A percentile compares a stretch with the other conserved stretches of the same genome.
phyloP scores from a whole-genome alignment of 768 basidiomycete genomes.

The Tulasnella sp. region DNA sequence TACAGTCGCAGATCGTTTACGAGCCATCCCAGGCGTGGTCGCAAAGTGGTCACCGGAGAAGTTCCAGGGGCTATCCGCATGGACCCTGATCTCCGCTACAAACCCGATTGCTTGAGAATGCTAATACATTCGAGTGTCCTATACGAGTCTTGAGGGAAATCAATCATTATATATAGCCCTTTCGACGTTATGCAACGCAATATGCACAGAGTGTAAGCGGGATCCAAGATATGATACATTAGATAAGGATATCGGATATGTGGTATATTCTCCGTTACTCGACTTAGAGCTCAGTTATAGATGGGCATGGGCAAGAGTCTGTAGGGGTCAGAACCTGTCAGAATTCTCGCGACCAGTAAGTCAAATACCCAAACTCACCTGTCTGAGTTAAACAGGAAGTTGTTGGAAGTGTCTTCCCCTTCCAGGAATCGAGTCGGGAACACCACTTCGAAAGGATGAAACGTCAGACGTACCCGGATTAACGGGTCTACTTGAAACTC shows the following conservation, averaged over 20 bases:
- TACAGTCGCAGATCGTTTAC: constrained; percentile 6
- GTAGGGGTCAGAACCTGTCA: constrained; percentile 14
- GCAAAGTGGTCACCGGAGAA: too few species aligned
- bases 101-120: too few species aligned
- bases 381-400: constrained; percentile 89
- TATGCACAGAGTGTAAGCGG: too few species aligned
- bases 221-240: too few species aligned
- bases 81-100: too few species aligned
- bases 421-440: constrained; percentile 83
- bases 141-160: too few species aligned
- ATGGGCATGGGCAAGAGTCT: constrained; percentile 67
- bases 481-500: constrained; percentile 23
- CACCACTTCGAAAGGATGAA: constrained; percentile 50
- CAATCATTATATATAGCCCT: too few species aligned
- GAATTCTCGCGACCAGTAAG: not conserved
- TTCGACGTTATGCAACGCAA: too few species aligned
- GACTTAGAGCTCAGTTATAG: constrained; percentile 40
- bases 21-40: constrained; percentile 2
- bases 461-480: not conserved
- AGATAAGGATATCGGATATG: too few species aligned
- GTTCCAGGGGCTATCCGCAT: too few species aligned
- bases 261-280: too few species aligned
- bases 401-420: constrained; percentile 83
- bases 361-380: constrained; percentile 34
- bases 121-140: too few species aligned